Evolutionary conservation across 352 stramenopile genomes (phyloP).

Genomic region (Peronospora tabacina): DNA sequence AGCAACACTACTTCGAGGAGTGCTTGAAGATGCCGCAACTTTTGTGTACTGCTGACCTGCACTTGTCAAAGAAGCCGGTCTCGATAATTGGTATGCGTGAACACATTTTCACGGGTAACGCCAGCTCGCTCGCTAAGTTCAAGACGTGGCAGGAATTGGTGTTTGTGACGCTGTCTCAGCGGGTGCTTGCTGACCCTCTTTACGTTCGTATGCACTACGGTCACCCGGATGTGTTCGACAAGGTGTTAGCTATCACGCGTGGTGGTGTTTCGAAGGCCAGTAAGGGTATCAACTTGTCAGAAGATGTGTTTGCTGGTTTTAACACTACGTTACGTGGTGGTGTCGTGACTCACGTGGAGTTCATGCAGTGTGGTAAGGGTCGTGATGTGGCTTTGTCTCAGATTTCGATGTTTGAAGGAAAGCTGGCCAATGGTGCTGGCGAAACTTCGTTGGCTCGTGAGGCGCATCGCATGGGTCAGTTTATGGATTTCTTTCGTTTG

Average conservation of each 20-base stretch:
- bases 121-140: conserved; percentile 77
- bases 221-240: conserved; percentile 80
- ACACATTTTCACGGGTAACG: conserved; percentile 83
- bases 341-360: conserved; percentile 75
- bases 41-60: conserved; percentile 58
- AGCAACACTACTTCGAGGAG: conserved; percentile 84
- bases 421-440: conserved; percentile 73
- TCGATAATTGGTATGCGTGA: conserved; percentile 83
- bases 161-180: conserved; percentile 79
- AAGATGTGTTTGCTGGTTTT: conserved; percentile 83
- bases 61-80: conserved; percentile 59
- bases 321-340: conserved; percentile 70
- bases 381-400: conserved; percentile 78
- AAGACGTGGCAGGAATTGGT: conserved; percentile 82
- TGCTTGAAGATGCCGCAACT: conserved; percentile 83
- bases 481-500: conserved; percentile 81
- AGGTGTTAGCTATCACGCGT: conserved; percentile 63
- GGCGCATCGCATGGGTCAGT: conserved; percentile 78
- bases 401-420: conserved; percentile 85
- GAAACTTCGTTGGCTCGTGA: conserved; percentile 73
- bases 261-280: conserved; percentile 72
- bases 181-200: conserved; percentile 64
- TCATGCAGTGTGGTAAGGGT: conserved; percentile 84
- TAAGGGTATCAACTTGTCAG: conserved; percentile 81
- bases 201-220: conserved; percentile 81